Base-by-base conservation (phyloP, 2,329 filamentous ascomycete species). In the Lachnellula suecica region DNA sequence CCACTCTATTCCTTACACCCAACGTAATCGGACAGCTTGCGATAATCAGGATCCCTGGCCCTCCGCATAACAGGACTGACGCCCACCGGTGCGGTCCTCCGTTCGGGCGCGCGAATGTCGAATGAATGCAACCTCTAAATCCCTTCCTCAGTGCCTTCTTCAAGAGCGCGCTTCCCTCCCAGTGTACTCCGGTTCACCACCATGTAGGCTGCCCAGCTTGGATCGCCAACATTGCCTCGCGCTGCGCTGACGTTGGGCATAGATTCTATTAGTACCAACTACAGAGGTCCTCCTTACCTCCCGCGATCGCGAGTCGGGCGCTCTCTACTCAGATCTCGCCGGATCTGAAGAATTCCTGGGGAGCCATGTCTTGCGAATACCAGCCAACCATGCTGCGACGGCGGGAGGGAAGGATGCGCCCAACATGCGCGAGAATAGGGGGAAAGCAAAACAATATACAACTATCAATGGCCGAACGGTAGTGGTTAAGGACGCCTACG, bases 91-190 rank as follows among this genome's bases (percentile, higher is more conserved):
- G 59, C 53, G 57, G 59, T 60, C 52, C 49, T 62, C 55, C 46
- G 52, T 63, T 52, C 54, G 17, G 53, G 54, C 56, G 60, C 56
- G 58, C 64, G 63, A 64, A 64, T 65, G 64, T 67, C 60, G 74
- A 73, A 78, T 88, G 87, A 85, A 96, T 96, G 92, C 92, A 92
- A 87, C 91, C 94, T 78, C 82, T 97, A 85, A 99, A 99, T 77
- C 94, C 94, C 72, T 97, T 97, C 76, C 82, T 99, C 73, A 87
- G 89, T 79, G 91, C 93, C 81, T 97, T 99, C 85, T 97, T 97
- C 82, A 91, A 91, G 79, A 97, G 91, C 83, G 85, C 90, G 72
- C 82, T 97, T 70, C 88, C 89, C 64, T 79, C 88, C 66, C 93
- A 97, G 85, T 97, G 94, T 79, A 84, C 87, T 59, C 92, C 94